Evolutionary conservation across 1,284 basidiomycete genomes (phyloP).

Genomic region (Tilletiopsis washingtonensis): DNA sequence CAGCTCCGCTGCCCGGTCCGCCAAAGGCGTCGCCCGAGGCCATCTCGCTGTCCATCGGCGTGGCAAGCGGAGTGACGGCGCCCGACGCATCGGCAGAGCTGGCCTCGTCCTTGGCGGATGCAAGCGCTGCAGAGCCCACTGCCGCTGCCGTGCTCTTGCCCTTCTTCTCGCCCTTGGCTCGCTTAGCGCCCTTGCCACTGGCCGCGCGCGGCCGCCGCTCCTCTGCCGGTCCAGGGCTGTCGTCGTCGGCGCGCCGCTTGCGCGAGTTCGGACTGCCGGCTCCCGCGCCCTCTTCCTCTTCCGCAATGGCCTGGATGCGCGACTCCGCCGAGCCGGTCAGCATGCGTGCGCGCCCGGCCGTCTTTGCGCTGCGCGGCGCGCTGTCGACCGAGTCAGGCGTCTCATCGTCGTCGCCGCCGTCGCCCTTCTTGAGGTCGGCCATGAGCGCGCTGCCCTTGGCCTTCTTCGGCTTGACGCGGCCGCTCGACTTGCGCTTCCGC

Average conservation of each 20-base stretch:
- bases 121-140: too few species aligned
- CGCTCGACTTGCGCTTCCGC: constrained; percentile 36
- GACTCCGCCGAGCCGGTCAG: neutral
- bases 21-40: constrained; percentile 49
- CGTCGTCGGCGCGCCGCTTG: constrained; percentile 1
- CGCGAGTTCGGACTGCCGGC: neutral
- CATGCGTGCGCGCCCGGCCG: neutral
- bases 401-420: constrained; percentile 42
- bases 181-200: constrained; percentile 17
- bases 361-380: neutral
- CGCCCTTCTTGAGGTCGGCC: constrained; percentile 41
- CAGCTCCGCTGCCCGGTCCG: constrained; percentile 20
- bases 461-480: constrained; percentile 43
- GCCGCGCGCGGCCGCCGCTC: constrained; percentile 7
- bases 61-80: neutral
- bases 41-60: constrained; percentile 41
- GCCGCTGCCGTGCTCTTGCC: constrained; percentile 4
- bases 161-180: constrained; percentile 19
- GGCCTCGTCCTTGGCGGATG: neutral
- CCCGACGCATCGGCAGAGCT: neutral
- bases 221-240: neutral
- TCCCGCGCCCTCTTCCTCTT: neutral
- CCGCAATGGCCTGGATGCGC: neutral
- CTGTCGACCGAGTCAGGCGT: constrained; percentile 3
- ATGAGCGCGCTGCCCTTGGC: constrained; percentile 47